Percentiles rank a stretch among this genome's conserved stretches.
These are phyloP conservation scores for Sonneratia caseolaris DNA, from an alignment of 345 rosid genomes.

Conservation along the genomic window DNA sequence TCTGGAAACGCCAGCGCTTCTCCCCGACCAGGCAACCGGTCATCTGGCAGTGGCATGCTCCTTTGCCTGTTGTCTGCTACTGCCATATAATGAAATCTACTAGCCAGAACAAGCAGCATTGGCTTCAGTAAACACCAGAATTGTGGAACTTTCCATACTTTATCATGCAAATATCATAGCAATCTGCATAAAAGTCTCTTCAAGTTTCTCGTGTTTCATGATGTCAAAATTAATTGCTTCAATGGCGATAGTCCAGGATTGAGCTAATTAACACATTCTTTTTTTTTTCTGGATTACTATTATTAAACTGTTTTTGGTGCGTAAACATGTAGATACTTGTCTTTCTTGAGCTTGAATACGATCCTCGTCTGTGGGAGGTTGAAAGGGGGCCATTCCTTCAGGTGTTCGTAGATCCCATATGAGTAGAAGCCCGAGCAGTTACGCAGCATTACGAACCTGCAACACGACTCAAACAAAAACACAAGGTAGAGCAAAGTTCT, in stretches of 20 bases:
- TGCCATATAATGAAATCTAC: slow-evolving; percentile 69
- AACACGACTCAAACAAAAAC: neutral
- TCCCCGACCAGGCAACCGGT: slow-evolving; percentile 42
- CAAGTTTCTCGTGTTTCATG: neutral
- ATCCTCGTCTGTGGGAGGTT: slow-evolving; percentile 78
- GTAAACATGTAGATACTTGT: slow-evolving; percentile 32
- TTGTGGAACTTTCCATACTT: neutral
- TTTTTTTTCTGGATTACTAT: too few relatives aligned
- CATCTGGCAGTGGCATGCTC: slow-evolving; percentile 74
- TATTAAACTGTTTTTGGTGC: neutral
- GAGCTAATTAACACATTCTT: neutral
- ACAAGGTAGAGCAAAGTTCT: neutral
- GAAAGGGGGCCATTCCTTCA: slow-evolving; percentile 66
- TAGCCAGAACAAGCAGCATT: neutral
- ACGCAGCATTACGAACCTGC: slow-evolving; percentile 64
- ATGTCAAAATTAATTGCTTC: too few relatives aligned
- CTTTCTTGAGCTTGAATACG: slow-evolving; percentile 70
- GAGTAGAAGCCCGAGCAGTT: slow-evolving; percentile 66
- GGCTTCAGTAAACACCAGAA: neutral
- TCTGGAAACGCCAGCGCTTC: slow-evolving; percentile 56
- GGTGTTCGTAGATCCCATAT: slow-evolving; percentile 65
- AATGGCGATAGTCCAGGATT: too few relatives aligned
- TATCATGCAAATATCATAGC: neutral
- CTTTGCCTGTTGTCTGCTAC: slow-evolving; percentile 61
- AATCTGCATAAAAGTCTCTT: neutral